phyloP scores from a whole-genome alignment of 2,329 filamentous ascomycete species.

The Aspergillus texensis region DNA sequence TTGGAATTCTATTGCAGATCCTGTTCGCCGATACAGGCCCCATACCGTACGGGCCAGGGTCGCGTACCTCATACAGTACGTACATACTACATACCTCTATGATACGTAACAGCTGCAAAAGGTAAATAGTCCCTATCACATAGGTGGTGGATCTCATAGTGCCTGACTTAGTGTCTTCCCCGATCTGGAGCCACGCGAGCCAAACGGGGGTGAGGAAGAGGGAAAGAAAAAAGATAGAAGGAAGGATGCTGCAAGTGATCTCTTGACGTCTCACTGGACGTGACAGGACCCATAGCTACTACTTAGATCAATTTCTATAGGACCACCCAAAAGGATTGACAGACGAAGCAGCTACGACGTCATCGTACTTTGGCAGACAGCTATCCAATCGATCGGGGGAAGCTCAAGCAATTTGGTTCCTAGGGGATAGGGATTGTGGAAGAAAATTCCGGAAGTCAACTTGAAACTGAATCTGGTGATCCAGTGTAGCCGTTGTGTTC shows the following conservation, averaged over 20 bases:
- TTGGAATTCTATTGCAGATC: slow-evolving; percentile 10
- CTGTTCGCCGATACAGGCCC: neutral
- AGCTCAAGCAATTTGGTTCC: neutral
- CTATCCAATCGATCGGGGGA: neutral
- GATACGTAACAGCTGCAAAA: slow-evolving; percentile 9
- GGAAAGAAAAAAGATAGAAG: slow-evolving; percentile 20
- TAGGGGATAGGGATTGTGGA: neutral
- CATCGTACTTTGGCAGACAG: slow-evolving; percentile 9
- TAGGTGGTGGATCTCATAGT: slow-evolving; percentile 22
- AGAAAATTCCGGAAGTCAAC: slow-evolving; percentile 6
- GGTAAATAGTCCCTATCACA: slow-evolving; percentile 18
- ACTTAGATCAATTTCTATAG: neutral
- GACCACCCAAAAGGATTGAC: neutral
- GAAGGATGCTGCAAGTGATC: slow-evolving; percentile 20
- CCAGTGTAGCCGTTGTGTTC: neutral
- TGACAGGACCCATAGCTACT: neutral
- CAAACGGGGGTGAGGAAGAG: slow-evolving; percentile 19
- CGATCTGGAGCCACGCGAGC: slow-evolving; percentile 29
- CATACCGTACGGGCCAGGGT: neutral
- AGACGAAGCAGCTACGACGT: neutral
- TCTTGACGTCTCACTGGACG: slow-evolving; percentile 14
- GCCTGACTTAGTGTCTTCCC: slow-evolving; percentile 21
- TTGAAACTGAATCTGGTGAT: slow-evolving; percentile 4
- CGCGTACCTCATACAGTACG: neutral
- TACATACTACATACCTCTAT: neutral